Percentiles rank a stretch among this genome's conserved stretches.
phyloP scores from a whole-genome alignment of 805 yeast genomes.

The Sugiyamaella mastotermitis region DNA sequence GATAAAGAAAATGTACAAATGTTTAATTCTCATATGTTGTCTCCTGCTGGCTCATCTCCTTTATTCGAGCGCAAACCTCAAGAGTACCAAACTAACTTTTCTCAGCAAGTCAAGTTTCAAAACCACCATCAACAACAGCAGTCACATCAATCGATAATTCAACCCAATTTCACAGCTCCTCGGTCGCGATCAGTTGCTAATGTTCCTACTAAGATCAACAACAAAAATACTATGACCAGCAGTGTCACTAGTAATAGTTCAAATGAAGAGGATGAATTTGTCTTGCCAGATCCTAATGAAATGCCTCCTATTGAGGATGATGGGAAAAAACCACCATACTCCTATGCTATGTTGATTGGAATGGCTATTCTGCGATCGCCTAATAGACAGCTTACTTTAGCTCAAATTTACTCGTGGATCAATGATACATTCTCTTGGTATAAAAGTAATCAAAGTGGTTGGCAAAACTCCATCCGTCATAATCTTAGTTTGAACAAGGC shows the following conservation, averaged over 20 bases:
- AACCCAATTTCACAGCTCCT: not conserved
- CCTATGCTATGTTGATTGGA: constrained; percentile 90
- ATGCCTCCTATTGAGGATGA: constrained; percentile 38
- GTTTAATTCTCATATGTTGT: constrained; percentile 9
- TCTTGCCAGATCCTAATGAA: constrained; percentile 12
- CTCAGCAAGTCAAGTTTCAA: not conserved
- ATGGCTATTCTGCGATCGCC: constrained; percentile 86
- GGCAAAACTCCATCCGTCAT: constrained; percentile 98
- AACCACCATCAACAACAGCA: not conserved
- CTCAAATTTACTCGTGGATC: constrained; percentile 91
- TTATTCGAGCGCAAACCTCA: constrained; percentile 8
- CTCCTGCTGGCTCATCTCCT: constrained; percentile 18
- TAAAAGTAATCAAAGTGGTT: constrained; percentile 79
- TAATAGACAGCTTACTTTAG: constrained; percentile 59
- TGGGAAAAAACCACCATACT: constrained; percentile 80
- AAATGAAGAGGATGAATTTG: not conserved
- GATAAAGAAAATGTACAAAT: not conserved
- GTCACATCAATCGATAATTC: no score
- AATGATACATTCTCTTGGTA: constrained; percentile 79
- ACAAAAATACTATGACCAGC: no score
- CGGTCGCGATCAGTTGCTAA: not conserved
- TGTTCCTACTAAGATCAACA: not conserved
- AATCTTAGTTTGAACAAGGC: constrained; percentile 90
- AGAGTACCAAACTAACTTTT: not conserved
- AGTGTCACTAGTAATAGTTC: not conserved